These are phyloP conservation scores for Kwoniella shivajii DNA, from an alignment of 1,284 basidiomycete genomes.

Conservation along the genomic window DNA sequence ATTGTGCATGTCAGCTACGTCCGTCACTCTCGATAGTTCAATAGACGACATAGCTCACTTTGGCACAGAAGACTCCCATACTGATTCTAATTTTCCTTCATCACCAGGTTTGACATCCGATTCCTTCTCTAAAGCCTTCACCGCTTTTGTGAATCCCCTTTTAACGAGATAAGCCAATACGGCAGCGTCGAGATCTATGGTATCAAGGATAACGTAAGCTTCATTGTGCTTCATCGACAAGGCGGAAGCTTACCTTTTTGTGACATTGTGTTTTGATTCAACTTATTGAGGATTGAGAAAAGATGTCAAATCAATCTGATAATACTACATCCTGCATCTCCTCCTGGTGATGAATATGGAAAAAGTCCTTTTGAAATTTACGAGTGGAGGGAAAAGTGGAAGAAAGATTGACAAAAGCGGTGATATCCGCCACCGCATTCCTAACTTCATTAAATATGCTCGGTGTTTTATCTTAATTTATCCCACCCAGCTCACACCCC, in stretches of 20 bases:
- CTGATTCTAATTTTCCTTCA: conserved; percentile 30
- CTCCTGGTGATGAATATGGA: neutral
- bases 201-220: neutral
- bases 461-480: neutral
- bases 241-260: conserved; percentile 9
- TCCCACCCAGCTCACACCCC: neutral
- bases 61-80: conserved; percentile 27
- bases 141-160: conserved; percentile 47
- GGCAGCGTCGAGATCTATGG: conserved; percentile 49
- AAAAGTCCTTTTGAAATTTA: neutral
- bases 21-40: neutral
- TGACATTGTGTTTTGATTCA: neutral
- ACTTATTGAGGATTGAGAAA: neutral
- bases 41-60: neutral
- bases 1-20: neutral
- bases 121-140: conserved; percentile 53
- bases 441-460: too few species aligned
- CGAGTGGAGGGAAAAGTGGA: neutral
- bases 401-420: too few species aligned
- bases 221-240: neutral
- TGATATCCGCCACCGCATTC: too few species aligned
- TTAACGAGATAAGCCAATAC: conserved; percentile 51
- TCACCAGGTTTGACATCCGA: conserved; percentile 29
- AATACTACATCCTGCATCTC: too few species aligned
- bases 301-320: neutral